A percentile compares a stretch with the other conserved stretches of the same genome.
phyloP scores from a whole-genome alignment of 768 basidiomycete genomes.

The Rhizopogon salebrosus region DNA sequence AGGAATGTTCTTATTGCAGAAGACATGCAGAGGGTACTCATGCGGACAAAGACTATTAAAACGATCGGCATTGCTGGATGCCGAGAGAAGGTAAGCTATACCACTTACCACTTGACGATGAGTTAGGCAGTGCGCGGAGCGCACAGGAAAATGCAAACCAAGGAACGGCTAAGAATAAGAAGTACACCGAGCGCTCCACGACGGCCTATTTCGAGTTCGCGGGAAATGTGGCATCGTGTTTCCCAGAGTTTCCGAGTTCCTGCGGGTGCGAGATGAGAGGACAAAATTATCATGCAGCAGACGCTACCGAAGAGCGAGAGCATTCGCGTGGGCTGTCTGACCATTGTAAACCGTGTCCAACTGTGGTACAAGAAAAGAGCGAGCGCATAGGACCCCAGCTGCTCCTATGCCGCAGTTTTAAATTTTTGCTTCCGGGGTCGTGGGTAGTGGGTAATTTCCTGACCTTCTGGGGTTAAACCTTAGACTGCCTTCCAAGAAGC shows the following conservation, averaged over 20 bases:
- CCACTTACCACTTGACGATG: not conserved
- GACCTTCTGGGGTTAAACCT: no score
- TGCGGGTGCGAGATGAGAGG: not conserved
- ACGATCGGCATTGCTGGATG: not conserved
- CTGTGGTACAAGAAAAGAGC: not conserved
- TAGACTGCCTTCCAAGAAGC: no score
- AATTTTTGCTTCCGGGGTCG: no score
- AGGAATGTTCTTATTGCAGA: not conserved
- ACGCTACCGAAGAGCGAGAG: no score
- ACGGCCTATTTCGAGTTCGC: not conserved
- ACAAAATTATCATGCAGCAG: not conserved
- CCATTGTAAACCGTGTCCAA: no score
- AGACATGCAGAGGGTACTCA: not conserved
- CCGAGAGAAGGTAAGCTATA: not conserved
- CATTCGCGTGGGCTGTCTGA: no score
- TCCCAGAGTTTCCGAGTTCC: not conserved
- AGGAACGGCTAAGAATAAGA: not conserved
- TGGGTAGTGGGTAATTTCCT: no score
- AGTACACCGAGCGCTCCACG: no score
- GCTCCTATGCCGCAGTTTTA: no score
- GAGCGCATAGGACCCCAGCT: not conserved
- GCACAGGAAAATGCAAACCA: not conserved
- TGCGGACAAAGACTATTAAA: not conserved
- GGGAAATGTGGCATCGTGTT: not conserved
- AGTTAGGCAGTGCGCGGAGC: not conserved